Base-by-base conservation (phyloP, 495 filamentous ascomycete genomes). In the Jackrogersella minutella region DNA sequence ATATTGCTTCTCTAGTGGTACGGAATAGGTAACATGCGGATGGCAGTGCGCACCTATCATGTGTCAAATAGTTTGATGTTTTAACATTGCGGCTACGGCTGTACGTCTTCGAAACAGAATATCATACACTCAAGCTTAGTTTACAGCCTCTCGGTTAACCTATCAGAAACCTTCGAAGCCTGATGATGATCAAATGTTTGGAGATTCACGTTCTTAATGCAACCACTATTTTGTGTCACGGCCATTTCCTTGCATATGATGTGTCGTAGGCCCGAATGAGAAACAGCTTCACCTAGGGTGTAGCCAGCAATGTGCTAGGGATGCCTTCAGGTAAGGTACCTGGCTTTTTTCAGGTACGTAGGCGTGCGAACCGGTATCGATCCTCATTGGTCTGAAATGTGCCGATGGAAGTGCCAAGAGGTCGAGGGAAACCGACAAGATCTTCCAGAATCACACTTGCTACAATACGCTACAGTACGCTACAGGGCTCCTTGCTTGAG, bases 381-480 rank as follows among this genome's bases (percentile, higher is more conserved):
- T 11, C 36, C 44, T 65, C 26, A 69, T 69, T 69, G 66, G 66
- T 24, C 52, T 1, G 65, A 69, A 69, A 69, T 64, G 53, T 61
- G 66, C 66, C 66, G 66, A 61, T 46, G 41, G 58, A 36, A 51
- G 65, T 54, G 66, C 66, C 61, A 69, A 65, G 66, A 69, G 34
- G 8, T 52, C 44, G 56, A 65, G 44, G 43, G 61, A 62, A 68
- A 52, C 43, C 51, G 39, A 64, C 61, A 49, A 69, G 66, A 69
- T 69, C 66, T 69, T 69, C 66, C 66, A 69, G 66, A 69, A 69
- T 69, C 57, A 69, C 66, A 69, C 56, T 55, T 65, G 60, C 55
- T 46, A 65, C 57, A 65, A 49, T 14, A 47, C 44, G 14, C 14
- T 61, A 33, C 51, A 65, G 51, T 14, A 53, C 44, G 11, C 14